Evolutionary conservation across 2,329 filamentous ascomycete species (phyloP).

Genomic region (Colletotrichum orbiculare): DNA sequence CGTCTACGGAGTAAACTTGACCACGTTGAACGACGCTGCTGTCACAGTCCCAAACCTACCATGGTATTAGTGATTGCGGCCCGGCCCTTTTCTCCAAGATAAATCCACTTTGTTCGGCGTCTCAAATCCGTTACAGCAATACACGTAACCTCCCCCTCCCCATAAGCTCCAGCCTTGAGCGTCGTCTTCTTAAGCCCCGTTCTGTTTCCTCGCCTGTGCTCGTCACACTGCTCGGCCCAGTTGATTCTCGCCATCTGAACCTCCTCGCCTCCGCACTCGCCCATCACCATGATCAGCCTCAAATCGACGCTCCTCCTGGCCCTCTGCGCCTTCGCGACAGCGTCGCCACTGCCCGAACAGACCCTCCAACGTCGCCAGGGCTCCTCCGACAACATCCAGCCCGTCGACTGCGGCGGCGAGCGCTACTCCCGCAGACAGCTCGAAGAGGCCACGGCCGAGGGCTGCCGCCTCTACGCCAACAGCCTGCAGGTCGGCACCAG

Average conservation of each 20-base stretch:
- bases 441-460: constrained; percentile 34
- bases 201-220: neutral
- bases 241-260: neutral
- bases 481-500: constrained; percentile 29
- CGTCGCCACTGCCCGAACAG: neutral
- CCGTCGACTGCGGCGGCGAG: constrained; percentile 28
- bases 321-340: constrained; percentile 11
- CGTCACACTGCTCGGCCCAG: neutral
- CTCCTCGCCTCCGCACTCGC: neutral
- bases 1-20: no score
- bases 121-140: constrained; percentile 19
- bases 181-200: neutral
- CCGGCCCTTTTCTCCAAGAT: constrained; percentile 8
- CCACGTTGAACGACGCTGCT: no score
- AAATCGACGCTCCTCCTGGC: constrained; percentile 20
- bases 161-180: neutral
- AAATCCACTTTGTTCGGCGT: constrained; percentile 1
- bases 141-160: neutral
- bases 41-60: neutral
- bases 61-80: constrained; percentile 12
- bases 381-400: neutral
- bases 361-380: constrained; percentile 28
- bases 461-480: constrained; percentile 31
- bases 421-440: constrained; percentile 31
- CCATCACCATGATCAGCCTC: constrained; percentile 31